Conservation (phyloP, 1,139 yeast genomes). For the Blastobotrys arbuscula region DNA sequence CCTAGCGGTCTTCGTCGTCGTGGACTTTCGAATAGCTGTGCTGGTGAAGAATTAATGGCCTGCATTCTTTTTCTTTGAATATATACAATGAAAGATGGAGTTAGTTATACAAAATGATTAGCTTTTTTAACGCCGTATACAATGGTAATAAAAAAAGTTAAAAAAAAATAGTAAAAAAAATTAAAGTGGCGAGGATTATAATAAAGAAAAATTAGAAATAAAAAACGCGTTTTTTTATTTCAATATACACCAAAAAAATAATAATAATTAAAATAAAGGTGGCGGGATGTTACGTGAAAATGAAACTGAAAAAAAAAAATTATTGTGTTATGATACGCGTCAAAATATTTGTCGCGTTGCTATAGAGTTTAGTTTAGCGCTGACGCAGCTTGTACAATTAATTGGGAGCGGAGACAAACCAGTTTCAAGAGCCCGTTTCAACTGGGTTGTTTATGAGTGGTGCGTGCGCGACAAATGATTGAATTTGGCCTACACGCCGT, state of each 20-base stretch:
- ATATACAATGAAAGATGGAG: neutral
- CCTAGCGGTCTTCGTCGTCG: conserved; percentile 8
- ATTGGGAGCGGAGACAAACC: too few relatives aligned
- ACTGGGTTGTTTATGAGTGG: too few relatives aligned
- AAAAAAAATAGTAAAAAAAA: neutral
- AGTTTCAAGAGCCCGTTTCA: too few relatives aligned
- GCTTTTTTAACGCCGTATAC: neutral
- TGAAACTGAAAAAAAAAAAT: too few relatives aligned
- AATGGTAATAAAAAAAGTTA: neutral
- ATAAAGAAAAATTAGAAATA: neutral
- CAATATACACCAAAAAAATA: neutral
- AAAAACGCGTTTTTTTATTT: neutral
- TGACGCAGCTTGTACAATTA: too few relatives aligned
- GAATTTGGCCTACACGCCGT: too few relatives aligned
- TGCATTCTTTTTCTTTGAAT: neutral
- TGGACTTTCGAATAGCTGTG: conserved; percentile 2
- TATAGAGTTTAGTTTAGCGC: too few relatives aligned
- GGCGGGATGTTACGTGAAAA: too few relatives aligned
- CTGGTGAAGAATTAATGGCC: conserved; percentile 14
- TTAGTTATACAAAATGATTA: too few relatives aligned
- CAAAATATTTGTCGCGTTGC: too few relatives aligned
- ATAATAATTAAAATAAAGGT: neutral
- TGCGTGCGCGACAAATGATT: too few relatives aligned
- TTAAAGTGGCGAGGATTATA: neutral
- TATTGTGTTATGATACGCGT: too few relatives aligned